Base-by-base conservation (phyloP, 2,329 filamentous ascomycete species). In the Talaromyces sp. region DNA sequence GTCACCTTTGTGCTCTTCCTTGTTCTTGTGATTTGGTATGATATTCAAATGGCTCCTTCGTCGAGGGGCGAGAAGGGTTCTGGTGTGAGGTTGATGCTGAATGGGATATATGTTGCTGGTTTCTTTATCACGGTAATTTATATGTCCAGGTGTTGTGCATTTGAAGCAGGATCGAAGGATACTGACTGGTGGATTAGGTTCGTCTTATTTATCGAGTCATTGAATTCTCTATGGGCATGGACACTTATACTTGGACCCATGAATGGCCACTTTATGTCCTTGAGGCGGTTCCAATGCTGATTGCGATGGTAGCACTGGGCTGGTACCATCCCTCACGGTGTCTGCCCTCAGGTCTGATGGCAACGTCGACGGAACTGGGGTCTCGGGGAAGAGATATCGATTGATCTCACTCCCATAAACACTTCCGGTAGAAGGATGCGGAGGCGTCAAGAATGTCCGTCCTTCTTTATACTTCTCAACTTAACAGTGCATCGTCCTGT, bases 281-380 rank as follows among this genome's bases (percentile, higher is more conserved):
- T 46, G 65, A 66, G 48, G 58, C 63, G 3, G 37, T 63, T n/a
- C 56, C 62, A 35, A 67, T 67, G 64, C 63, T 56, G 19, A 3
- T 25, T 21, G 53, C 31, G 6, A 55, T 55, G 53, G n/a, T 46
- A n/a, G 31, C 25, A 13, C 43, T 45, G 10, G 39, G 15, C 9
- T 17, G 22, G 37, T 82, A 75, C 65, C 78, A 83, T 61, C 80
- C 80, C 11, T n/a, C 39, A 7, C 69, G 66, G 10, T 77, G 73
- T 58, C 65, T 80, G 4, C 67, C 70, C 5, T 36, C 31, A 11
- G 31, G n/a, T 33, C 33, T 36, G 2, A 36, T 36, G 2, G 33
- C 25, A 68, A 39, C 15, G 25, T 37, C 50, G 50, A 40, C 21
- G n/a, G 50, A 40, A 19, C n/a, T 53, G 25, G 10, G n/a, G 21